Base-by-base conservation (phyloP, 2,329 filamentous ascomycete genomes). In the Aspergillus melleus region DNA sequence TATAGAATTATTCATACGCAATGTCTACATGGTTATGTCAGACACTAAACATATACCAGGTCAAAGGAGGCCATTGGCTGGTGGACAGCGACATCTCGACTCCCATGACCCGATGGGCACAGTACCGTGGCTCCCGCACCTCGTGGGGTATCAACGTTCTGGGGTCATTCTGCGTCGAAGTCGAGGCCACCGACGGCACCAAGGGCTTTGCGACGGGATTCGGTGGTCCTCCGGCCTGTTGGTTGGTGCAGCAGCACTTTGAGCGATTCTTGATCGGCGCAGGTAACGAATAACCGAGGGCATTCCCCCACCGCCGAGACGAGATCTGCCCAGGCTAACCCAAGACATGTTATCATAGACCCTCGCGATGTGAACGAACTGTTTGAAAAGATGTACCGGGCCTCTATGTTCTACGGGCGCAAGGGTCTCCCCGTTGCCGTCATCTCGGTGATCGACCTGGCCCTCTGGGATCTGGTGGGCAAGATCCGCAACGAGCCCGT, bases 81-180 rank as follows among this genome's bases (percentile, higher is more conserved):
- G 90, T 97, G 65, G 93, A 96, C 78, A 90, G 89, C 62, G 88
- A 93, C 67, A 97, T 97, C 73, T 92, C 93, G 1, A 97, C 92
- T 0, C 93, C 93, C 6, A 96, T 93, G 85, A 94, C 92, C 53
- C 85, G 87, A 76, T 96, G 93, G 85, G 90, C 95, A 65, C 82
- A 93, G 68, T 97, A 96, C 77, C 88, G 92, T 66, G 86, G 88
- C 62, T 96, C 92, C 42, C 85, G 93, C 68, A 96, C 92, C 12
- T 92, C 88, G 74, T 97, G 92, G 91, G 93, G 93, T 42, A 97
- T 97, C 83, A 97, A 97, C 70, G 92, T 96, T 8, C 80, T 97
- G 26, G 93, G 93, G 2, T 96, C 92, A 0, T 96, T 97, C 79
- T 90, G 92, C 68, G 85, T 97, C 8, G 92, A 96, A 77, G 87